phyloP scores from a whole-genome alignment of 371 early-diverging fungal species.

The Coemansia linderi region DNA sequence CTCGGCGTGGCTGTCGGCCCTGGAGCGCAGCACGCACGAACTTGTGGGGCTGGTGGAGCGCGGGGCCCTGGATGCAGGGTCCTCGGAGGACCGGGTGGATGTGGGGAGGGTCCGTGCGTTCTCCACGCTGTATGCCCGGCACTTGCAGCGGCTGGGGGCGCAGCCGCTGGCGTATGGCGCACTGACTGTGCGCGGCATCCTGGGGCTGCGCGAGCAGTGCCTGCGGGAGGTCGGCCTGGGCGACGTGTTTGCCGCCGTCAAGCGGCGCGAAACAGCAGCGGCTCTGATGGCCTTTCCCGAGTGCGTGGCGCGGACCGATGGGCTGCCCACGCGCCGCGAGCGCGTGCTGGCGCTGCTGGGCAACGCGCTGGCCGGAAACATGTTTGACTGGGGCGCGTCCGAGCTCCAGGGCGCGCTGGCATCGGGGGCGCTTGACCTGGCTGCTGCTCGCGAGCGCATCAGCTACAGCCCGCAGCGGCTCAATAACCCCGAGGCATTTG shows the following conservation, averaged over 20 bases:
- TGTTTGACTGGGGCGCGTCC: slow-evolving; percentile 76
- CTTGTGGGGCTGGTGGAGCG: slow-evolving; percentile 61
- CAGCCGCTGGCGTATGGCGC: slow-evolving; percentile 69
- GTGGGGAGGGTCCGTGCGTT: slow-evolving; percentile 55
- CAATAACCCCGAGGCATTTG: slow-evolving; percentile 52
- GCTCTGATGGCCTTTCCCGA: slow-evolving; percentile 59
- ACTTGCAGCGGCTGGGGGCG: slow-evolving; percentile 58
- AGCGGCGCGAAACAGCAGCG: slow-evolving; percentile 60
- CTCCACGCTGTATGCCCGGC: slow-evolving; percentile 58
- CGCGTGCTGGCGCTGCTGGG: slow-evolving; percentile 51
- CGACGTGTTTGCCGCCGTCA: slow-evolving; percentile 68
- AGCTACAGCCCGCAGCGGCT: slow-evolving; percentile 50
- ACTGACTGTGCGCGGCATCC: slow-evolving; percentile 64
- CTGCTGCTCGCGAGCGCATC: slow-evolving; percentile 57
- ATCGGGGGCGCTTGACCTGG: slow-evolving; percentile 60
- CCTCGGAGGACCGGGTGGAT: slow-evolving; percentile 5
- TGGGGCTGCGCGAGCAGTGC: slow-evolving; percentile 76
- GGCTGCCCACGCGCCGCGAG: slow-evolving; percentile 42
- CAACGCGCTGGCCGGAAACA: slow-evolving; percentile 73
- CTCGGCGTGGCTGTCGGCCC: slow-evolving; percentile 66
- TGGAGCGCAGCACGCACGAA: slow-evolving; percentile 62
- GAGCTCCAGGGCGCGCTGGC: slow-evolving; percentile 59
- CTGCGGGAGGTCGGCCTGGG: slow-evolving; percentile 70
- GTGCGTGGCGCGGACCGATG: slow-evolving; percentile 57
- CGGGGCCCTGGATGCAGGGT: slow-evolving; percentile 45